Conservation (phyloP, 2,329 filamentous ascomycete species). For the Fusarium sp. region DNA sequence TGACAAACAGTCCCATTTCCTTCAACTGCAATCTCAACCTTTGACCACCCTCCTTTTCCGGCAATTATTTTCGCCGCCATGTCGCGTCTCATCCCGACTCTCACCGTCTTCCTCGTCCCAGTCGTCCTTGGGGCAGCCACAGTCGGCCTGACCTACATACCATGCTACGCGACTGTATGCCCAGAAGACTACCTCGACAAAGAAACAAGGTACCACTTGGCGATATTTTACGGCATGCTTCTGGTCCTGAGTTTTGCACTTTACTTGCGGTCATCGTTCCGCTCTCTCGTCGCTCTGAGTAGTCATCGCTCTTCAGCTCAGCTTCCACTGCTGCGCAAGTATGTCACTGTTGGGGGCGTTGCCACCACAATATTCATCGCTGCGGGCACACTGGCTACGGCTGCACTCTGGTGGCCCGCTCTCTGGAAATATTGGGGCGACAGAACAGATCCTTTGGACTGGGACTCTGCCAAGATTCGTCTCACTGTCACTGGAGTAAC, state of each 20-base stretch:
- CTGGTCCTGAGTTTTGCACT: background rate
- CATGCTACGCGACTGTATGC: constrained; percentile 5
- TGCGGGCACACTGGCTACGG: background rate
- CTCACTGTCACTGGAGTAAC: constrained; percentile 15
- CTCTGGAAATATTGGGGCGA: constrained; percentile 9
- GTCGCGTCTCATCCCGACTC: background rate
- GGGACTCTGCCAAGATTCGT: constrained; percentile 10
- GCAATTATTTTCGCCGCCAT: background rate
- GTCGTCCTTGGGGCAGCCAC: background rate
- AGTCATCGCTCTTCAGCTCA: background rate
- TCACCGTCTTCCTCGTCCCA: background rate
- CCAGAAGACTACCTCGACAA: constrained; percentile 4
- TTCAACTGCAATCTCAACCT: background rate
- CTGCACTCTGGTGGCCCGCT: constrained; percentile 7
- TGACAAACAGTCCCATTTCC: background rate
- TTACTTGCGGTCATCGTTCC: background rate
- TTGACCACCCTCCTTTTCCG: background rate
- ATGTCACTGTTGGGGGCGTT: background rate
- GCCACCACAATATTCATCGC: background rate
- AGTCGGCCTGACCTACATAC: background rate
- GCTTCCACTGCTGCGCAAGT: constrained; percentile 7
- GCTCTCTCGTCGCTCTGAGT: background rate
- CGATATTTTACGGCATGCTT: constrained; percentile 2
- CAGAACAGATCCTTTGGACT: constrained; percentile 15
- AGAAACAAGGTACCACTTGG: constrained; percentile 8